These are phyloP conservation scores for Craspedostauros australis DNA, from an alignment of 108 stramenopile genomes.

Conservation along the genomic window DNA sequence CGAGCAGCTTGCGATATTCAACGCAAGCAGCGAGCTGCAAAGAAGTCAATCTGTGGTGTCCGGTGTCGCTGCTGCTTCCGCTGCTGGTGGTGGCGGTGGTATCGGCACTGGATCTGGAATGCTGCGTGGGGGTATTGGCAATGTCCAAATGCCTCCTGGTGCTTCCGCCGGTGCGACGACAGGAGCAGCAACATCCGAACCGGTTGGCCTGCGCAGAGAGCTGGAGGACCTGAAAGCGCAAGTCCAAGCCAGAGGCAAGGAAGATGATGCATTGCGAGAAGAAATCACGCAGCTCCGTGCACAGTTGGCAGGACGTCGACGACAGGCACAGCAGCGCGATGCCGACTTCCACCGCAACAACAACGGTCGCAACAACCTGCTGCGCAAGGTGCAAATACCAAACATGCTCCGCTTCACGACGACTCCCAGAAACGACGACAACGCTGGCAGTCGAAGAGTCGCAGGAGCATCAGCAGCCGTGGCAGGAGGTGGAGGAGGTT, in stretches of 20 bases:
- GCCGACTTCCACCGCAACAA: too few relatives aligned
- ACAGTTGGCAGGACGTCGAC: constrained; percentile 17
- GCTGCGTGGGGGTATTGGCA: too few relatives aligned
- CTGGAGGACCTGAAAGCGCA: constrained; percentile 13
- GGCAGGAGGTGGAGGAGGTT: too few relatives aligned
- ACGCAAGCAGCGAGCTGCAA: constrained; percentile 10
- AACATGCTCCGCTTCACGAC: constrained; percentile 9
- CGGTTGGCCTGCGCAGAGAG: constrained; percentile 13
- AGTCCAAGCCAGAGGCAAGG: constrained; percentile 13
- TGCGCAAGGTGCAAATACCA: constrained; percentile 3
- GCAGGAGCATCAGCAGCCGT: too few relatives aligned
- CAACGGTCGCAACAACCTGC: not conserved
- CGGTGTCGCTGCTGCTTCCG: not conserved
- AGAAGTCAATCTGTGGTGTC: not conserved
- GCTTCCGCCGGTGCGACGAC: too few relatives aligned
- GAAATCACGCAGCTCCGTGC: constrained; percentile 24
- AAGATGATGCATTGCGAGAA: constrained; percentile 26
- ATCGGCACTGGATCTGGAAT: constrained; percentile 2
- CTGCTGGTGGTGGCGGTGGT: not conserved
- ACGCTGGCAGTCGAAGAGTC: too few relatives aligned
- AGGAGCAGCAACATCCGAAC: too few relatives aligned
- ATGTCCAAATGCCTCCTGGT: too few relatives aligned
- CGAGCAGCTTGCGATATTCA: constrained; percentile 37
- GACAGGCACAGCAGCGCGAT: too few relatives aligned
- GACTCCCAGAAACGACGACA: not conserved